phyloP scores from a whole-genome alignment of 306 rosid species.

The Urtica urens region DNA sequence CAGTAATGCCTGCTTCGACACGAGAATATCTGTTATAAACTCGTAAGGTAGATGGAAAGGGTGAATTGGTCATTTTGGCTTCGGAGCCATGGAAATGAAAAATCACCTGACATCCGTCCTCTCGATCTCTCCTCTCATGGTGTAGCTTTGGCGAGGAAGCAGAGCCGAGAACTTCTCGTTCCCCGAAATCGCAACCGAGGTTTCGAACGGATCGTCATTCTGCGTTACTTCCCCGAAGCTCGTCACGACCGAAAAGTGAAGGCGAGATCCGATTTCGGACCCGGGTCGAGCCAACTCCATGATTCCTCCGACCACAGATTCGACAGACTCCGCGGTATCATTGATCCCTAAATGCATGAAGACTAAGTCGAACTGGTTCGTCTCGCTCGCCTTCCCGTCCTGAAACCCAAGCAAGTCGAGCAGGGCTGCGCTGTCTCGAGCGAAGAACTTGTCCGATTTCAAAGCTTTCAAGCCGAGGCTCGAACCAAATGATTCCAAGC shows the following conservation, averaged over 20 bases:
- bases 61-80: too few species aligned
- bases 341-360: slow-evolving; percentile 60
- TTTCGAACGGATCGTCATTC: slow-evolving; percentile 25
- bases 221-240: slow-evolving; percentile 54
- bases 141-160: slow-evolving; percentile 73
- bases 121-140: slow-evolving; percentile 62
- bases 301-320: slow-evolving; percentile 56
- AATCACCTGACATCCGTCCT: slow-evolving; percentile 70
- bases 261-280: slow-evolving; percentile 51
- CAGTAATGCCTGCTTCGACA: slow-evolving; percentile 55
- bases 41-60: neutral
- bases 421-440: slow-evolving; percentile 33
- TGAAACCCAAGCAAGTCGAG: slow-evolving; percentile 73
- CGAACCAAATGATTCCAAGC: slow-evolving; percentile 50
- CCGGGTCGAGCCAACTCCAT: slow-evolving; percentile 39
- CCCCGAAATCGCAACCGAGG: slow-evolving; percentile 28
- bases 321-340: slow-evolving; percentile 31
- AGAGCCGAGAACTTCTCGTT: slow-evolving; percentile 40
- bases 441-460: slow-evolving; percentile 30
- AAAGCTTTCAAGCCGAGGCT: slow-evolving; percentile 49
- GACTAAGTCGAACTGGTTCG: slow-evolving; percentile 54
- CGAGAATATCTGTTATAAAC: slow-evolving; percentile 2
- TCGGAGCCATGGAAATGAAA: neutral
- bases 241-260: slow-evolving; percentile 74
- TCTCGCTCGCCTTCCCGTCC: slow-evolving; percentile 45